phyloP scores from a whole-genome alignment of 73 alveolate genomes.

The Paramecium pentaurelia region DNA sequence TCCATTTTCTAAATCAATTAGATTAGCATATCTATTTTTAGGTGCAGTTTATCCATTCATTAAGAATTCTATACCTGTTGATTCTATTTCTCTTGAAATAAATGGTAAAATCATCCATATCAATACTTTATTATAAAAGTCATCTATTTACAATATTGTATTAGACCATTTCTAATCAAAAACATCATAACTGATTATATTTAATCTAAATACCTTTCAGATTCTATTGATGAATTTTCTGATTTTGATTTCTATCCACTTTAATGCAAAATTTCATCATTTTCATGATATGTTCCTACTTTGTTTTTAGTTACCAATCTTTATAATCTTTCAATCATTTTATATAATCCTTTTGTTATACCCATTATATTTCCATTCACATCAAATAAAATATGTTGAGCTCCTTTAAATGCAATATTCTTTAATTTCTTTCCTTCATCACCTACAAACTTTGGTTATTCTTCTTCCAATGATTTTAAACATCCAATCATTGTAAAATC shows the following conservation, averaged over 20 bases:
- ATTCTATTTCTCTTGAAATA: conserved; percentile 5
- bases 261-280: background rate
- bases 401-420: background rate
- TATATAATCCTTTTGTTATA: background rate
- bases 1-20: background rate
- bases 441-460: background rate
- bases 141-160: background rate
- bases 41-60: background rate
- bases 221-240: background rate
- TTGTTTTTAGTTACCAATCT: background rate
- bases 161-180: conserved; percentile 8
- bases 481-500: conserved; percentile 47
- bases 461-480: conserved; percentile 15
- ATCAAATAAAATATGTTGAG: conserved; percentile 23
- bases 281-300: background rate
- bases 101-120: conserved; percentile 38
- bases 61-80: conserved; percentile 18
- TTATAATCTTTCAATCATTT: background rate
- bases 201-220: background rate
- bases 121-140: background rate
- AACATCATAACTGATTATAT: background rate
- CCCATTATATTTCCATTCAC: conserved; percentile 23
- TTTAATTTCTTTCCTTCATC: background rate
- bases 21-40: background rate
- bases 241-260: background rate